phyloP scores from a whole-genome alignment of 139 green algal genomes.

The Chlorella sp. region DNA sequence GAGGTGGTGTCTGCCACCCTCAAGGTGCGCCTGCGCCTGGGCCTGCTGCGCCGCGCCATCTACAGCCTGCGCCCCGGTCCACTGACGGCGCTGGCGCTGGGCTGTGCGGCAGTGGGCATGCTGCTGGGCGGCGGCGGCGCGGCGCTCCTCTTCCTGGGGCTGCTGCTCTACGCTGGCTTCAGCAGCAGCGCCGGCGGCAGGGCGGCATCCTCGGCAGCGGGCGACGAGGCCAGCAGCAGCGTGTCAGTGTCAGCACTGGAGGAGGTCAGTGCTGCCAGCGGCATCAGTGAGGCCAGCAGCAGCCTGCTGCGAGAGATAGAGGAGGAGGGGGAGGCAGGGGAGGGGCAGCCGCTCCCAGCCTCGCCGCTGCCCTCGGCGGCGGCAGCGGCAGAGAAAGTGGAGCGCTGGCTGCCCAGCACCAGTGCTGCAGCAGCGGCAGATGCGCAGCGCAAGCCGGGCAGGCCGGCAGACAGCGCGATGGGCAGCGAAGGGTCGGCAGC shows the following conservation, averaged over 20 bases:
- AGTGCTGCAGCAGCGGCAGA: background rate
- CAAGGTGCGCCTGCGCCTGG: slow-evolving; percentile 37
- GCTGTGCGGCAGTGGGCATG: background rate
- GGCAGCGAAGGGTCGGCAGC: slow-evolving; percentile 1
- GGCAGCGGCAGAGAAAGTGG: background rate
- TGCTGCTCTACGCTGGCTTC: slow-evolving; percentile 16
- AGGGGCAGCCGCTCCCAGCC: background rate
- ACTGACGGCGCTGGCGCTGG: slow-evolving; percentile 32
- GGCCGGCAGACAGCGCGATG: slow-evolving; percentile 22
- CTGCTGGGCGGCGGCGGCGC: slow-evolving; percentile 17
- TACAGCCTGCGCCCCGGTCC: slow-evolving; percentile 41
- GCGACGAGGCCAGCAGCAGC: slow-evolving; percentile 11
- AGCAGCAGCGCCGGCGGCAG: background rate
- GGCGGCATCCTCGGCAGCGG: background rate
- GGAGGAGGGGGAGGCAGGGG: background rate
- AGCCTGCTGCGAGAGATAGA: slow-evolving; percentile 15
- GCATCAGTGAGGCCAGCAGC: slow-evolving; percentile 24
- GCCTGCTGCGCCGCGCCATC: slow-evolving; percentile 33
- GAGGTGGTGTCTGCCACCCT: slow-evolving; percentile 46
- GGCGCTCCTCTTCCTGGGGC: slow-evolving; percentile 13
- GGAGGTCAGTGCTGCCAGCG: slow-evolving; percentile 8
- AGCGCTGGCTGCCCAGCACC: background rate
- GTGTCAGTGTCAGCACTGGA: background rate
- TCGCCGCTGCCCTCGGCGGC: background rate
- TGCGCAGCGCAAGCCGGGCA: background rate